These are phyloP conservation scores for Geotrichum cucujoidarum DNA, from an alignment of 1,139 yeast genomes.

Conservation along the genomic window DNA sequence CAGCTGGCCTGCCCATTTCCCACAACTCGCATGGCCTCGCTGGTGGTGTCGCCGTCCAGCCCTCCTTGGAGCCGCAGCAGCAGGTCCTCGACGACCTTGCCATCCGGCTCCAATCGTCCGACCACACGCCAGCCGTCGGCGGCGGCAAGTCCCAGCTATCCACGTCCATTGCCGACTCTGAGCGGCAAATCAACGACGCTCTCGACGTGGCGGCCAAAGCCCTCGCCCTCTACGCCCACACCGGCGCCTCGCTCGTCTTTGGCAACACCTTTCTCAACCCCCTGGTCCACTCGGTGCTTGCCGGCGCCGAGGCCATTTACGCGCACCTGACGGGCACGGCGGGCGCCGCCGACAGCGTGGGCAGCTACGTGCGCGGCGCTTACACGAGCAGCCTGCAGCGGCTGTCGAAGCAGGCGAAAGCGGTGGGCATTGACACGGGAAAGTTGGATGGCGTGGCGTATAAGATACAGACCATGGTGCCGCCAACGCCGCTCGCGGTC, in stretches of 20 bases:
- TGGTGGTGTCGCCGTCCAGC: no score
- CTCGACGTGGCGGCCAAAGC: slow-evolving; percentile 19
- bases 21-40: no score
- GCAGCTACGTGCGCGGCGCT: slow-evolving; percentile 20
- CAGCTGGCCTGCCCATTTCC: no score
- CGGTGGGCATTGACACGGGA: slow-evolving; percentile 21
- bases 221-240: slow-evolving; percentile 27
- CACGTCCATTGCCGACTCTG: slow-evolving; percentile 17
- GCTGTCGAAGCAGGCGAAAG: slow-evolving; percentile 19
- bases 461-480: no score
- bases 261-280: slow-evolving; percentile 28
- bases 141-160: slow-evolving; percentile 8
- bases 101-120: slow-evolving; percentile 19
- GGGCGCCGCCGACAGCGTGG: slow-evolving; percentile 23
- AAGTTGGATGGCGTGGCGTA: slow-evolving; percentile 17
- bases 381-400: slow-evolving; percentile 20
- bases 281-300: slow-evolving; percentile 28
- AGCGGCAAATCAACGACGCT: slow-evolving; percentile 12
- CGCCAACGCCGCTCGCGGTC: no score
- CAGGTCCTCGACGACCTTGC: slow-evolving; percentile 24
- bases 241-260: slow-evolving; percentile 26
- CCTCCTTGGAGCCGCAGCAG: no score
- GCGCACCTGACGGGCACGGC: slow-evolving; percentile 26
- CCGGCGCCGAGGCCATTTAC: slow-evolving; percentile 29
- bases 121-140: slow-evolving; percentile 23